Evolutionary conservation across 2,329 filamentous ascomycete species (phyloP).

Genomic region (Elsinoe arachidis): DNA sequence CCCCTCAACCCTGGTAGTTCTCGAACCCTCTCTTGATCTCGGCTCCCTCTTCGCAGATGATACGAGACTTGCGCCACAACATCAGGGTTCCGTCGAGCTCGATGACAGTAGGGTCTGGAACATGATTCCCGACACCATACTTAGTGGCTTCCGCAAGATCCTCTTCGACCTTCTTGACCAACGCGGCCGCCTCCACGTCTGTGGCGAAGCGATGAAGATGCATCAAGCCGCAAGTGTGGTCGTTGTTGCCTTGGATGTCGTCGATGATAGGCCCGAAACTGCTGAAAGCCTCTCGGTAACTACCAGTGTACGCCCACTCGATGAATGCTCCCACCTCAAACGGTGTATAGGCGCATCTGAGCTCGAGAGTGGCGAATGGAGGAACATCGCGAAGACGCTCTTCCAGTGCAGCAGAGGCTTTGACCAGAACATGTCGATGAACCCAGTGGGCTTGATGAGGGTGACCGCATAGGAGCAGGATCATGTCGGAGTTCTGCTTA

Average conservation of each 20-base stretch:
- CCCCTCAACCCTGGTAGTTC: too few species aligned
- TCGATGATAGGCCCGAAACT: neutral
- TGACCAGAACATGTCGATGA: neutral
- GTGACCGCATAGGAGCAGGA: neutral
- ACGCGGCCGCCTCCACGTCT: neutral
- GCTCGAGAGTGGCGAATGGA: neutral
- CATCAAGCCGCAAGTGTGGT: neutral
- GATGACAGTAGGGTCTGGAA: neutral
- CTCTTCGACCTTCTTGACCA: neutral
- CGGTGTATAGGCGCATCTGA: neutral
- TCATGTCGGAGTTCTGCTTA: neutral
- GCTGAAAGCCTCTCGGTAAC: neutral
- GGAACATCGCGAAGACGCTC: neutral
- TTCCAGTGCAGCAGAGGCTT: neutral
- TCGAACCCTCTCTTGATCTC: too few species aligned
- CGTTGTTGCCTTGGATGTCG: neutral
- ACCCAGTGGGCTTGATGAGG: neutral
- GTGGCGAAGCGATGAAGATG: neutral
- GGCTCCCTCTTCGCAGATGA: neutral
- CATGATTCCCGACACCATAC: neutral
- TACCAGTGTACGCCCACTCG: neutral
- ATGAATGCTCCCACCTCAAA: neutral
- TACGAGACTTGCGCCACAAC: neutral
- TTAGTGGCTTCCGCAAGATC: neutral
- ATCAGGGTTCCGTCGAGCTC: neutral